Base-by-base conservation (phyloP, 192 early-diverging fungal genomes). In the Backusella tuberculispora region DNA sequence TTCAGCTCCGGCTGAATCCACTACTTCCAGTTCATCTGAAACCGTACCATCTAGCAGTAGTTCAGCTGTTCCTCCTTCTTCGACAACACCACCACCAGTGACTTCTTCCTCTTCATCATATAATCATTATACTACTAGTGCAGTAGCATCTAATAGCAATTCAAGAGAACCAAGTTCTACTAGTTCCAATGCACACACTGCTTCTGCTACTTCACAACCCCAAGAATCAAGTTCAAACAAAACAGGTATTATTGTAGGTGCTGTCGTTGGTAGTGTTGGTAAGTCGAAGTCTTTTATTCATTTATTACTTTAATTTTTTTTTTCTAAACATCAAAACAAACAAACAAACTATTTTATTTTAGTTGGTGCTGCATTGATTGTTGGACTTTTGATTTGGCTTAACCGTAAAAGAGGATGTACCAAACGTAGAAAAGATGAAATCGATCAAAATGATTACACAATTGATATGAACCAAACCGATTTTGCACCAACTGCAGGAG, bases 211-310 rank as follows among this genome's bases (percentile, higher is more conserved):
- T 15, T 29, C 60, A 19, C 44, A 19, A 15, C 44, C 19, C 19
- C 13, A 70, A n/a, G 41, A 75, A 47, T 47, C 64, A 7, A 19
- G 17, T 37, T 45, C 44, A 9, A 69, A 71, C n/a, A 75, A 66
- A 7, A 75, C 78, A n/a, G 74, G 40, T 43, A 69, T 50, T 40
- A 79, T 79, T 71, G 74, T 53, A 24, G 78, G 78, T 69, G 69
- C 71, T 14, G 74, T 75, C 47, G 78, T 80, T 42, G 78, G 78
- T 46, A 71, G 78, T 42, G 53, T 80, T 68, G 78, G 78, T 80
- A 80, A 73, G 70, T 63, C 12, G 3, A 1, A 15, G n/a, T 69
- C 8, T 26, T 14, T 69, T 24, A 44, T 46, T 44, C 17, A 40
- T 42, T 40, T 4, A 66, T 2, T 13, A 21, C 2, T 71, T 56